A percentile compares a stretch with the other conserved stretches of the same genome.
phyloP scores from a whole-genome alignment of 2,329 filamentous ascomycete species.

The Domatiomyces catenatus region DNA sequence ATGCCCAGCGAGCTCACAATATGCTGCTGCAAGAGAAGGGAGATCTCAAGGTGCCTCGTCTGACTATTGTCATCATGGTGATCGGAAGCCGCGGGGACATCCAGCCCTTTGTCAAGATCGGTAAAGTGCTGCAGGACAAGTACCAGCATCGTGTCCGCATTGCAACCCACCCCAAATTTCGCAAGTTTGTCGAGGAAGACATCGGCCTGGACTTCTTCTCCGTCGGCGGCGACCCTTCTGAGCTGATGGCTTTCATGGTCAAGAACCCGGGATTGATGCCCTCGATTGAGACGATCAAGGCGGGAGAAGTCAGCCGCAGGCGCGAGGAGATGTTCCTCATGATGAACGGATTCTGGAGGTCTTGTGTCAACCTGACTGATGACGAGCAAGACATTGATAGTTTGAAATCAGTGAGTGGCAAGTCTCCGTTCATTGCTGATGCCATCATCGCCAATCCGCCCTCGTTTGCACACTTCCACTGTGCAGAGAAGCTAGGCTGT shows the following conservation, averaged over 20 bases:
- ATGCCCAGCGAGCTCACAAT: conserved; percentile 6
- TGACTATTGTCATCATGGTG: conserved; percentile 74
- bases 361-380: conserved; percentile 53
- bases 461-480: conserved; percentile 25
- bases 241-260: conserved; percentile 80
- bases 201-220: conserved; percentile 65
- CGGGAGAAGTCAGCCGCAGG: conserved; percentile 55
- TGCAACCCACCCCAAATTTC: conserved; percentile 64
- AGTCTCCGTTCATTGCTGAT: conserved; percentile 25
- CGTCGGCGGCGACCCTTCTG: conserved; percentile 61
- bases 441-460: conserved; percentile 27
- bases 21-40: conserved; percentile 16
- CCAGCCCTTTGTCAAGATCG: conserved; percentile 64
- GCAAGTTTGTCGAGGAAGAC: conserved; percentile 58
- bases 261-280: conserved; percentile 65
- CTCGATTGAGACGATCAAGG: conserved; percentile 53
- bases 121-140: conserved; percentile 53
- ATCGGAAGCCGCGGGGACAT: conserved; percentile 68
- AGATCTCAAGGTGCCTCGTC: conserved; percentile 27
- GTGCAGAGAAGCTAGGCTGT: conserved; percentile 22
- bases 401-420: conserved; percentile 48
- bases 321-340: conserved; percentile 62
- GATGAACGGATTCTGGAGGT: conserved; percentile 70
- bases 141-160: conserved; percentile 63
- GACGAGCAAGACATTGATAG: conserved; percentile 48